Conservation (phyloP, 768 basidiomycete species). For the Trametes meyenii region DNA sequence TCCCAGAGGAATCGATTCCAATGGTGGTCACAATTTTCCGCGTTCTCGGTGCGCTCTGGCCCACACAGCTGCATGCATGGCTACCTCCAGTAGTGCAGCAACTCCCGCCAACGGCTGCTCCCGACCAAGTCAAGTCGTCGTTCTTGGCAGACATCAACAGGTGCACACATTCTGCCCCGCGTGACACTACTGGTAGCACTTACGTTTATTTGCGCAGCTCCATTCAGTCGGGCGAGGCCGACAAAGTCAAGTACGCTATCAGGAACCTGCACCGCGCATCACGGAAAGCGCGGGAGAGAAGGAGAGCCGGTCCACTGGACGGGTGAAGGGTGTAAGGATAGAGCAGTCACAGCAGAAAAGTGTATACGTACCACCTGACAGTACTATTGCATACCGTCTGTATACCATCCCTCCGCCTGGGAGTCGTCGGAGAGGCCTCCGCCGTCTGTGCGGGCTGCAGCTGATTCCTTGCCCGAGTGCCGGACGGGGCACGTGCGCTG, state of each 20-base stretch:
- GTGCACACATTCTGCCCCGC: conserved; percentile 51
- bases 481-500: conserved; percentile 21
- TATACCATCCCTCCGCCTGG: not conserved
- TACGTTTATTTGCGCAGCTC: conserved; percentile 46
- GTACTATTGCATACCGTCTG: conserved; percentile 14
- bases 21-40: conserved; percentile 79
- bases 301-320: conserved; percentile 45
- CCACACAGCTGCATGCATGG: conserved; percentile 70
- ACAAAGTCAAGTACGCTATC: conserved; percentile 84
- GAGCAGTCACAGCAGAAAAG: conserved; percentile 12
- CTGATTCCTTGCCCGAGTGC: not conserved
- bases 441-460: too few species aligned
- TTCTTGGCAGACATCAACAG: conserved; percentile 75
- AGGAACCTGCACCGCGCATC: conserved; percentile 71
- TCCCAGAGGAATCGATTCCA: conserved; percentile 82
- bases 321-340: conserved; percentile 28
- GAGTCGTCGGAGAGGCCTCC: too few species aligned
- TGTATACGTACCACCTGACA: conserved; percentile 24
- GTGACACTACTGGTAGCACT: not conserved
- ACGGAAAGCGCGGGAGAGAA: conserved; percentile 71
- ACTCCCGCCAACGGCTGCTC: conserved; percentile 60
- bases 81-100: conserved; percentile 71
- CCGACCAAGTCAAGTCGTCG: conserved; percentile 65
- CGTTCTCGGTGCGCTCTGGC: conserved; percentile 66
- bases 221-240: conserved; percentile 63